Base-by-base conservation (phyloP, 1,284 basidiomycete genomes). In the Mycosarcoma maydis region DNA sequence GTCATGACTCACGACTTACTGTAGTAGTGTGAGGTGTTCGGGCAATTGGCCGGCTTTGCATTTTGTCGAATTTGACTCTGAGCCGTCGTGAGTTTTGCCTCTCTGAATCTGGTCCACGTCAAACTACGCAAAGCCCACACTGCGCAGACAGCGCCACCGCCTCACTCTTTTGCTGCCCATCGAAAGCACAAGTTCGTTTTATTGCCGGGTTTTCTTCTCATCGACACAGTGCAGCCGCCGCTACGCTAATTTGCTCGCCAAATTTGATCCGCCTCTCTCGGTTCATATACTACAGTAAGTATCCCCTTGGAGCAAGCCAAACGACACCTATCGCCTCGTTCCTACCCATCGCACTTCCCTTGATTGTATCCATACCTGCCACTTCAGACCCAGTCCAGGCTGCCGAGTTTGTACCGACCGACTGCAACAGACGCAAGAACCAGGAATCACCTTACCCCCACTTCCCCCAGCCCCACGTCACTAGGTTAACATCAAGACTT, bases 31-130 rank as follows among this genome's bases (percentile, higher is more conserved):
- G 10, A 6, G 33, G 13, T 29, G 27, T 27, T 61, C 58, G 58
- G 58, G 24, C 51, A 53, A 49, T 61, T 61, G 5, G 29, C 55
- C 58, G 58, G 58, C 58, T 54, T 61, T 61, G 45, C 51, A 46
- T 55, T 50, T 56, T 29, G 2, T 11, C 22, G 23, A 44, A 29
- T 42, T 50, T 47, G 49, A 46, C 17, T 27, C 16, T 30, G 38
- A 19, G n/a, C 22, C 29, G 27, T 17, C 26, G 1, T 17, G 24
- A 8, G 41, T 13, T 33, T 22, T 43, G 32, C 22, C 30, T 1
- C 22, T 16, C 24, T 30, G 11, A 17, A 6, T 27, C n/a, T 11
- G n/a, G 30, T 13, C 39, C 16, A 45, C 32, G 43, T 45, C 43
- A 22, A 45, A 45, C 17, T 36, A 45, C 43, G 43, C 41, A 26